Evolutionary conservation across 495 filamentous ascomycete species (phyloP).

Genomic region (Aspergillus sclerotioniger): DNA sequence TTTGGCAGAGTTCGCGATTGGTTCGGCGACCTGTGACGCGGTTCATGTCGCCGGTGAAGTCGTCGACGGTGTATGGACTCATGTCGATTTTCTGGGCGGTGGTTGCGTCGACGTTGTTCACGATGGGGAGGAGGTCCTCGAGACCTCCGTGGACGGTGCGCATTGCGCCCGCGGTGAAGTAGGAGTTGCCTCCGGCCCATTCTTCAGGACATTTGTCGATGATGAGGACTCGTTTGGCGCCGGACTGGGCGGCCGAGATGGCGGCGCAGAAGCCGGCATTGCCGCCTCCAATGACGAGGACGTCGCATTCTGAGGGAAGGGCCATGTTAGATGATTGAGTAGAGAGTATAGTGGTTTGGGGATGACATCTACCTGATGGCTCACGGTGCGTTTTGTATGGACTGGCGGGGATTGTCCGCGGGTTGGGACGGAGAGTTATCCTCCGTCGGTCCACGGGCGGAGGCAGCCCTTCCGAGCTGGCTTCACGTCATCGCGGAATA

Average conservation of each 20-base stretch:
- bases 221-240: constrained; percentile 35
- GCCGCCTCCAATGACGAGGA: constrained; percentile 56
- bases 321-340: neutral
- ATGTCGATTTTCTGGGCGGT: constrained; percentile 43
- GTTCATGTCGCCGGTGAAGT: constrained; percentile 49
- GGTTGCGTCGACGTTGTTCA: constrained; percentile 43
- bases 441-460: neutral
- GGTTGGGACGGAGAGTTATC: neutral
- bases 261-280: constrained; percentile 61
- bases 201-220: constrained; percentile 52
- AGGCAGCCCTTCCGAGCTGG: neutral
- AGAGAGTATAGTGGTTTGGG: neutral
- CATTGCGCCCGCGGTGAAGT: constrained; percentile 58
- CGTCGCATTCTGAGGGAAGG: constrained; percentile 31
- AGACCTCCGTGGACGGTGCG: constrained; percentile 48
- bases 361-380: neutral
- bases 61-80: constrained; percentile 38
- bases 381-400: neutral
- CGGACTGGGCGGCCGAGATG: constrained; percentile 43
- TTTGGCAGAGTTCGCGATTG: constrained; percentile 39
- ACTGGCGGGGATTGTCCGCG: neutral
- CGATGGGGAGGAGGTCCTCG: constrained; percentile 44
- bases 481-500: neutral
- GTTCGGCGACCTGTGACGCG: constrained; percentile 48
- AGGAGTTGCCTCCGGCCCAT: constrained; percentile 58